These are phyloP conservation scores for Yamadazyma scolyti DNA, from an alignment of 805 yeast species.

Conservation along the genomic window DNA sequence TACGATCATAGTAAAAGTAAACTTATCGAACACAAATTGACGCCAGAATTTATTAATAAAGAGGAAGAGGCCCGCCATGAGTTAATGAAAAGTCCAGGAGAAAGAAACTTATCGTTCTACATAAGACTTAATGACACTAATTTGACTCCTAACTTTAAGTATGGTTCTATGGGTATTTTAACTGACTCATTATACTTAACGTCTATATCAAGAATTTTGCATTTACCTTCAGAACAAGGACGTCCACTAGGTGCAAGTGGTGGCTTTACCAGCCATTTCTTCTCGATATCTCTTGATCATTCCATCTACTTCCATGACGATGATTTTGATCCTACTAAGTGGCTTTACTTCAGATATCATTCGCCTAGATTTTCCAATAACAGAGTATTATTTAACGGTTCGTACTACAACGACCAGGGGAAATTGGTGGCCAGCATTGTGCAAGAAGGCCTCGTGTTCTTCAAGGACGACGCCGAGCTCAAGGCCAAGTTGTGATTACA, in stretches of 20 bases:
- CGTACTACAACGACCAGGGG: constrained; percentile 27
- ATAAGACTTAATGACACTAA: constrained; percentile 21
- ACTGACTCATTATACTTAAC: constrained; percentile 32
- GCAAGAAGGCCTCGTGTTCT: constrained; percentile 32
- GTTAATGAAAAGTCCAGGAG: constrained; percentile 20
- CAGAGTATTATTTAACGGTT: constrained; percentile 25
- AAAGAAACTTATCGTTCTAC: constrained; percentile 30
- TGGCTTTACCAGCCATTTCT: constrained; percentile 23
- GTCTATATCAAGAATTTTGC: constrained; percentile 24
- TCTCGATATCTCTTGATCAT: constrained; percentile 32
- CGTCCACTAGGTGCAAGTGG: constrained; percentile 16
- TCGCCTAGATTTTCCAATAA: constrained; percentile 27
- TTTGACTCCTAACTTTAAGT: constrained; percentile 16
- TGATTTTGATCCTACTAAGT: constrained; percentile 28
- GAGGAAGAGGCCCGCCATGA: constrained; percentile 19
- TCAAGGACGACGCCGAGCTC: constrained; percentile 12
- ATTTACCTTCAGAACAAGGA: constrained; percentile 16
- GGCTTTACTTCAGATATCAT: constrained; percentile 25
- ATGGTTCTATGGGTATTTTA: constrained; percentile 22
- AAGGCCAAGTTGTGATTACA: constrained; percentile 15
- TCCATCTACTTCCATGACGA: constrained; percentile 34
- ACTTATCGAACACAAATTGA: constrained; percentile 22
- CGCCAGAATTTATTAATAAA: constrained; percentile 21
- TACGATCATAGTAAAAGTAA: constrained; percentile 13
- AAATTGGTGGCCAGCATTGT: constrained; percentile 27